phyloP scores from a whole-genome alignment of 1,284 basidiomycete genomes.

The Papiliotrema nemorosa region DNA sequence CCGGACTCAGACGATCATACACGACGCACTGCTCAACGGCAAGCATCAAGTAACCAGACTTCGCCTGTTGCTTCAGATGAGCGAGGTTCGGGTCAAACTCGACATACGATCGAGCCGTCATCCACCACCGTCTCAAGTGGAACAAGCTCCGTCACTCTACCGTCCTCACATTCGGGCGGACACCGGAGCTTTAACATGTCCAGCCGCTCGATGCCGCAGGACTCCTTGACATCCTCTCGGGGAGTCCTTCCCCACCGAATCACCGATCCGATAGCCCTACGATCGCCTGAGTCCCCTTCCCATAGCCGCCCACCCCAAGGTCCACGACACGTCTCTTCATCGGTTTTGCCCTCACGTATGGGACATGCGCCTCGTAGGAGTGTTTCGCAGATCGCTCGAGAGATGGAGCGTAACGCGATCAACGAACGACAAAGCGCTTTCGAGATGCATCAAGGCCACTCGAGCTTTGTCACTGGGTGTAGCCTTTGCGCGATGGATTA shows the following conservation, averaged over 20 bases:
- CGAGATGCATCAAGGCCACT: conserved; percentile 1
- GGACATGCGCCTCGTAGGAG: neutral
- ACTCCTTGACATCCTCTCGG: no score
- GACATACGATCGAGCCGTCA: no score
- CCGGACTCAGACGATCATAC: no score
- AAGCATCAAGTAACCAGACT: no score
- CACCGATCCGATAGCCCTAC: neutral
- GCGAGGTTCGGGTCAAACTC: no score
- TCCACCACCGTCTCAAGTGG: no score
- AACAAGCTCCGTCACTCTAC: no score
- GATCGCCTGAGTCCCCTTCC: neutral
- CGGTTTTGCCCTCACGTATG: neutral
- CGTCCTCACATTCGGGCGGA: no score
- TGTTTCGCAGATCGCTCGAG: conserved; percentile 4
- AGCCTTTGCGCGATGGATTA: conserved; percentile 4
- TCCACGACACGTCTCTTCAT: neutral
- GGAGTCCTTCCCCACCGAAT: neutral
- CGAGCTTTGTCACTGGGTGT: conserved; percentile 1
- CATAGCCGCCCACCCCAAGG: neutral
- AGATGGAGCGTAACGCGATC: neutral
- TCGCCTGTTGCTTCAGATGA: no score
- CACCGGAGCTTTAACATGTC: no score
- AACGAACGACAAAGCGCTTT: conserved; percentile 2
- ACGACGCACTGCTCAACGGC: no score
- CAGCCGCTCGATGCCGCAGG: no score